Evolutionary conservation across 805 yeast genomes (phyloP).

Genomic region (Millerozyma acaciae): DNA sequence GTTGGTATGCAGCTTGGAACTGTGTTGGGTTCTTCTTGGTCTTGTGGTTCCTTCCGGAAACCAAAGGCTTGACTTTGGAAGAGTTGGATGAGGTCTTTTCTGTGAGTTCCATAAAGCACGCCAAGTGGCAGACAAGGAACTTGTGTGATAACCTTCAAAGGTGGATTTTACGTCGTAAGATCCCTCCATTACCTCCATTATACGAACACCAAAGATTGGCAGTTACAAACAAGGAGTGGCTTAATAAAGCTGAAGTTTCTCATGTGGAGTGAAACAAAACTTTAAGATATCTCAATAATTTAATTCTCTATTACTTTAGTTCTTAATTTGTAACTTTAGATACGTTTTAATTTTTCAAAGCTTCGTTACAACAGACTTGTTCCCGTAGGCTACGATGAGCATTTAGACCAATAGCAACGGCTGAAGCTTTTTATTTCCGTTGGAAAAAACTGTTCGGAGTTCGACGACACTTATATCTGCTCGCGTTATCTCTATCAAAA

Average conservation of each 20-base stretch:
- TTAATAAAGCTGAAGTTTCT: constrained; percentile 51
- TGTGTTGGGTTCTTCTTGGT: constrained; percentile 65
- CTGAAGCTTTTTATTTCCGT: no score
- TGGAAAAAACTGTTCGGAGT: no score
- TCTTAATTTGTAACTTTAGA: no score
- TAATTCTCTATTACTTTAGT: no score
- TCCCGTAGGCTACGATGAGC: no score
- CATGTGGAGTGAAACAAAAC: constrained; percentile 48
- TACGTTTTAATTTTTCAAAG: no score
- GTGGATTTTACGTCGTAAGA: constrained; percentile 41
- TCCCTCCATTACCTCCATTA: constrained; percentile 51
- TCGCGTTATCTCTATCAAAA: no score
- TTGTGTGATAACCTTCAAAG: constrained; percentile 43
- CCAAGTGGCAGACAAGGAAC: constrained; percentile 34
- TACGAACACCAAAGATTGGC: constrained; percentile 57
- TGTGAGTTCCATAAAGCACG: constrained; percentile 55
- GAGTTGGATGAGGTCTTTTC: constrained; percentile 72
- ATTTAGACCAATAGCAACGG: no score
- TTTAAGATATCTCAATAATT: no score
- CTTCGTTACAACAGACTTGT: no score
- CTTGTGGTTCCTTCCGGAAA: constrained; percentile 69
- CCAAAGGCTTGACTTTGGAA: constrained; percentile 63
- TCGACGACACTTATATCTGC: no score
- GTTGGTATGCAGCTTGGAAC: constrained; percentile 87
- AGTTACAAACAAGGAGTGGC: constrained; percentile 59